phyloP scores from a whole-genome alignment of 2,329 filamentous ascomycete species.

The Epichloe brachyelytri region DNA sequence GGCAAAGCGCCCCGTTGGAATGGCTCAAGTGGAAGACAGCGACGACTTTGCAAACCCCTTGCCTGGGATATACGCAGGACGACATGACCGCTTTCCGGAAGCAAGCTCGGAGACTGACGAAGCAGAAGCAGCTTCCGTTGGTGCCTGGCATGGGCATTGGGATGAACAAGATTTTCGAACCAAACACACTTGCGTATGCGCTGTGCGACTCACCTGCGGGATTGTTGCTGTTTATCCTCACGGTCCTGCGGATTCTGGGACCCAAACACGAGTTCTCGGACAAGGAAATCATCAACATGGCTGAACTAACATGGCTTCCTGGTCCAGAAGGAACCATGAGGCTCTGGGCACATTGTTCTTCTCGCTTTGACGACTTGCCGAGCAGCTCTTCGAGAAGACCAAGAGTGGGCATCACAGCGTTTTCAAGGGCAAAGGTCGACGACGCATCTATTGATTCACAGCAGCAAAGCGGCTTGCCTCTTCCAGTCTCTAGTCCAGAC shows the following conservation, averaged over 20 bases:
- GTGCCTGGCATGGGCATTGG: constrained; percentile 17
- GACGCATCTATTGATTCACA: neutral
- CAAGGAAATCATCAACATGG: constrained; percentile 45
- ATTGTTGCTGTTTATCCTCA: constrained; percentile 40
- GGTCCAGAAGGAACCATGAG: constrained; percentile 48
- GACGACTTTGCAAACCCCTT: constrained; percentile 30
- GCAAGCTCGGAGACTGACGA: constrained; percentile 2
- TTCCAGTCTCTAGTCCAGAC: constrained; percentile 13
- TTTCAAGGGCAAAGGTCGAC: constrained; percentile 24
- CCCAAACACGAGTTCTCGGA: constrained; percentile 29
- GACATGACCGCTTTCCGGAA: constrained; percentile 34
- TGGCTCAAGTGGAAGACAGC: constrained; percentile 46
- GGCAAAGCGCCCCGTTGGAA: constrained; percentile 28
- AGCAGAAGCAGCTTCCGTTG: constrained; percentile 7
- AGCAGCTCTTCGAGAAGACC: constrained; percentile 18
- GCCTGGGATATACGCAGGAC: constrained; percentile 42
- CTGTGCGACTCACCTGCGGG: constrained; percentile 50
- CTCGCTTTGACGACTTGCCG: constrained; percentile 16
- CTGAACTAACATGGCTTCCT: constrained; percentile 52
- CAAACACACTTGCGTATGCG: constrained; percentile 45
- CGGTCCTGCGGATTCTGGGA: constrained; percentile 28
- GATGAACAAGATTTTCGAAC: constrained; percentile 24
- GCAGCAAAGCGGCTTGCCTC: constrained; percentile 1
- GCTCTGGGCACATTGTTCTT: constrained; percentile 37
- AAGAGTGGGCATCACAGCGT: constrained; percentile 32